These are phyloP conservation scores for Clausena lansium DNA, from an alignment of 345 rosid species.

Conservation along the genomic window DNA sequence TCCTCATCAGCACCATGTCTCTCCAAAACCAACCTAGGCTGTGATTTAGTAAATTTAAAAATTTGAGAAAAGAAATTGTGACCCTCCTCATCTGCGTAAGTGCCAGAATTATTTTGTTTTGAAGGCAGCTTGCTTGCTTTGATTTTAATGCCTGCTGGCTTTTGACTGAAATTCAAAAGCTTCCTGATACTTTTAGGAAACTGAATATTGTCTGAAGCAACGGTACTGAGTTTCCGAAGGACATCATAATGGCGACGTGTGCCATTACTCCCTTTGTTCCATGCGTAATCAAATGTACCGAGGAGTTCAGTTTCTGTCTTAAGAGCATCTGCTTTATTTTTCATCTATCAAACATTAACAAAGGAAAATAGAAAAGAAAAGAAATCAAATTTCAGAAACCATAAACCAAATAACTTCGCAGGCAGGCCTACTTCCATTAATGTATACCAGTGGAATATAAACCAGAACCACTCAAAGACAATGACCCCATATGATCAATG, in stretches of 20 bases:
- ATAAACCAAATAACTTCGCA: background rate
- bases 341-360: conserved; percentile 44
- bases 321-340: conserved; percentile 57
- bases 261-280: conserved; percentile 85
- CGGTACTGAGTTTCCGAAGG: conserved; percentile 46
- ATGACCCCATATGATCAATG: background rate
- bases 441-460: background rate
- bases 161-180: conserved; percentile 36
- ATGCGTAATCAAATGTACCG: conserved; percentile 74
- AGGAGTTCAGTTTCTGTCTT: conserved; percentile 60
- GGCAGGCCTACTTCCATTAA: background rate
- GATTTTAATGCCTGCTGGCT: conserved; percentile 61
- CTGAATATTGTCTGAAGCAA: conserved; percentile 28
- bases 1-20: conserved; percentile 14
- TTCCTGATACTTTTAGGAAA: conserved; percentile 30
- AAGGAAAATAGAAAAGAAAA: background rate
- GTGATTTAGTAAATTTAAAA: conserved; percentile 50
- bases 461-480: background rate
- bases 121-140: conserved; percentile 38
- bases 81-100: conserved; percentile 32
- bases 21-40: conserved; percentile 48
- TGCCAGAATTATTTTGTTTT: conserved; percentile 21
- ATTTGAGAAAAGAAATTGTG: conserved; percentile 33
- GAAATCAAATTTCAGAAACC: background rate
- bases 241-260: conserved; percentile 59